Percentiles rank a stretch among this genome's conserved stretches.
phyloP scores from a whole-genome alignment of 805 yeast genomes.

The Lipomyces starkeyi region DNA sequence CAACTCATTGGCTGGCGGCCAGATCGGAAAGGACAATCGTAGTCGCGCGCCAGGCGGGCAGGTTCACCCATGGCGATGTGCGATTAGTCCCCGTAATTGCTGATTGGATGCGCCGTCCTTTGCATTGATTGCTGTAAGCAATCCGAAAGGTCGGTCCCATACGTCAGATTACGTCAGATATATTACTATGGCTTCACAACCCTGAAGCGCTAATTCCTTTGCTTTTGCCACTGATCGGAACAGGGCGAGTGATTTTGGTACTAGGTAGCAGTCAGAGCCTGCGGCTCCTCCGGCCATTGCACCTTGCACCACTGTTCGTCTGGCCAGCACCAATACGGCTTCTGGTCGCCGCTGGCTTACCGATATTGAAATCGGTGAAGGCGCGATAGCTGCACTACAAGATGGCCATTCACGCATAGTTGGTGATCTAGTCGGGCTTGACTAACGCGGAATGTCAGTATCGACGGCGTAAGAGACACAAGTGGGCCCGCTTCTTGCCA shows the following conservation, averaged over 20 bases:
- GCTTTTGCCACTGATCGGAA: neutral
- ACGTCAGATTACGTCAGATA: too few relatives aligned
- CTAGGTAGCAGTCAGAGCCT: neutral
- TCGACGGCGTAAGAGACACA: too few relatives aligned
- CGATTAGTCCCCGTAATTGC: neutral
- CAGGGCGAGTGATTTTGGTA: neutral
- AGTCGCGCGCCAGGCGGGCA: neutral
- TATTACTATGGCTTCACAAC: neutral
- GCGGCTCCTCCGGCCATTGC: neutral
- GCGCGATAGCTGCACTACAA: neutral
- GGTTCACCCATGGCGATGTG: neutral
- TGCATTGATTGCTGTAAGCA: neutral
- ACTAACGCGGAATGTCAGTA: too few relatives aligned
- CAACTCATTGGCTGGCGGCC: neutral
- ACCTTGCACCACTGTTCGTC: neutral
- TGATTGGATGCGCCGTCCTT: neutral
- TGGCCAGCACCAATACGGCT: neutral
- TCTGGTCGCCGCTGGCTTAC: conserved; percentile 1
- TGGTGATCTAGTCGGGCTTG: neutral
- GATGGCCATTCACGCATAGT: neutral
- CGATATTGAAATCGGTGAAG: neutral
- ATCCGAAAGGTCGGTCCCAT: neutral
- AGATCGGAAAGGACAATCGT: neutral
- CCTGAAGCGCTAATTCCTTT: neutral
- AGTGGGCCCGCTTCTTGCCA: too few relatives aligned